Base-by-base conservation (phyloP, 352 stramenopile species). In the Phytophthora pisi region DNA sequence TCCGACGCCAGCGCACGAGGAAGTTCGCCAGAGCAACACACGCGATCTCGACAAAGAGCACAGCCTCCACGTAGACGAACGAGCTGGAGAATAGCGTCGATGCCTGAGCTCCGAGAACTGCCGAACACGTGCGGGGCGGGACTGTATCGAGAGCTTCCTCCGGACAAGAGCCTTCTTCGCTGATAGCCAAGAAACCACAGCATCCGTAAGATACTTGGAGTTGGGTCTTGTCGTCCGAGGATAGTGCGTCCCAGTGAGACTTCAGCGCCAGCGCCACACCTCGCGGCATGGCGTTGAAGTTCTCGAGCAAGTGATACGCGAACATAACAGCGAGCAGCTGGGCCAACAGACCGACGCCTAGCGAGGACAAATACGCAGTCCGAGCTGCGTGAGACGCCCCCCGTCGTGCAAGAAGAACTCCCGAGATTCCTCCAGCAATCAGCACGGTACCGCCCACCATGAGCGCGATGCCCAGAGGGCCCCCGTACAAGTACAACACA, bases 401-500 rank as follows among this genome's bases (percentile, higher is more conserved):
- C 31, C 55, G 57, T 8, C 51, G 52, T 1, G 77, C 65, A 0
- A 77, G 57, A 1, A 68, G 2, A n/a, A 82, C 31, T 2, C 81
- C 81, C 2, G 65, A 23, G n/a, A 61, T 36, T 16, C 77, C 75
- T 23, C 53, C 61, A 15, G n/a, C 40, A 1, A 81, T 45, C 5
- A 87, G 45, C 0, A 75, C 38, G 3, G 40, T 55, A 16, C 81
- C 79, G 28, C 74, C 68, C 0, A 57, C 47, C 0, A 74, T 50
- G 2, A 88, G 34, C 2, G 68, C 57, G 9, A 80, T 45, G 10
- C 77, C 81, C 5, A 86, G 57, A 1, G 60, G 40, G 9, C 78
- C 72, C 11, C 79, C 70, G 15, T 84, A 90, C 16, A 90, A 57
- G 16, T 80, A 84, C 0, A 90, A 49, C 24, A 85, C 73, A 34